phyloP scores from a whole-genome alignment of 2,329 filamentous ascomycete species.

The Trichoderma aggressivum region DNA sequence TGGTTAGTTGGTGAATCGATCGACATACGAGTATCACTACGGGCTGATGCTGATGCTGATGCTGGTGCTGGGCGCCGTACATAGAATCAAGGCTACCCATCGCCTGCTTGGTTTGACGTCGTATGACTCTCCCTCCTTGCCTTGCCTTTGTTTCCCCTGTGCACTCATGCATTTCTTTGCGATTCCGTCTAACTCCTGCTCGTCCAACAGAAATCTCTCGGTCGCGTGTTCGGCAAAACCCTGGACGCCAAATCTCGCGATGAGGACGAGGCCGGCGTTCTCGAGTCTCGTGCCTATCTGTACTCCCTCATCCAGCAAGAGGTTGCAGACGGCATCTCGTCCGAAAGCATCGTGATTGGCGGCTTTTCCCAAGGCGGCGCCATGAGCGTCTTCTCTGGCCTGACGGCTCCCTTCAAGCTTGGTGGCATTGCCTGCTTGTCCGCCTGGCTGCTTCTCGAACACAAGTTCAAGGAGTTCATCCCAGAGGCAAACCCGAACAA shows the following conservation, averaged over 20 bases:
- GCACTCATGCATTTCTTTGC: no score
- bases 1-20: slow-evolving; percentile 28
- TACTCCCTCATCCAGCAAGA: slow-evolving; percentile 76
- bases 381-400: slow-evolving; percentile 75
- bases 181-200: neutral
- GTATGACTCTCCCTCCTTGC: slow-evolving; percentile 38
- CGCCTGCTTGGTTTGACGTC: slow-evolving; percentile 89
- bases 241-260: slow-evolving; percentile 23
- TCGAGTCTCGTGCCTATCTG: slow-evolving; percentile 70
- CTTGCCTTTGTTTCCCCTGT: neutral
- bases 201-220: slow-evolving; percentile 32
- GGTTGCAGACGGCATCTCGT: slow-evolving; percentile 70
- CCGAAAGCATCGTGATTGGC: slow-evolving; percentile 79
- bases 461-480: slow-evolving; percentile 42
- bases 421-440: slow-evolving; percentile 87
- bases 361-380: slow-evolving; percentile 87
- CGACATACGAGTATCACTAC: neutral
- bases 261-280: slow-evolving; percentile 71
- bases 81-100: slow-evolving; percentile 70
- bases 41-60: no score
- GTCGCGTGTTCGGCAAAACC: slow-evolving; percentile 24
- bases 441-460: slow-evolving; percentile 69
- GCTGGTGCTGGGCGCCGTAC: neutral
- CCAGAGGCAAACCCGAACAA: slow-evolving; percentile 41
- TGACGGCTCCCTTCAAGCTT: slow-evolving; percentile 70